Evolutionary conservation across 495 filamentous ascomycete species (phyloP).

Genomic region (Haplographium delicatum): DNA sequence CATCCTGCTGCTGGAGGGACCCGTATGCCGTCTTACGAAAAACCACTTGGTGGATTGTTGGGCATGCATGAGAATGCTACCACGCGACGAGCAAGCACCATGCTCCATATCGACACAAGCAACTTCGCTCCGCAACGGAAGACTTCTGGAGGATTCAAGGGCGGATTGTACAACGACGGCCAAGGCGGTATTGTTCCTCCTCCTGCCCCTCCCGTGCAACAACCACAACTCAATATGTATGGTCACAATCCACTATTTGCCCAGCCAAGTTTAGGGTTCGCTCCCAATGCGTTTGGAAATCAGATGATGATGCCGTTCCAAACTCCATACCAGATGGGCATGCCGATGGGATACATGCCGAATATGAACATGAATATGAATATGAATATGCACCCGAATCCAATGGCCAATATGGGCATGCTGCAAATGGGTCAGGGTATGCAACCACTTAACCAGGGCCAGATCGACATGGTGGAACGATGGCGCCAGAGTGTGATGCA

Average conservation of each 20-base stretch:
- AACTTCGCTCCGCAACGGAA: too few relatives aligned
- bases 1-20: conserved; percentile 37
- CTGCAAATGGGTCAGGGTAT: conserved; percentile 31
- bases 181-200: conserved; percentile 32
- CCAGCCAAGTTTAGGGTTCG: conserved; percentile 19
- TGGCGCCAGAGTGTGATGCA: conserved; percentile 82
- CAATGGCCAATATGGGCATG: conserved; percentile 22
- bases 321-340: conserved; percentile 18
- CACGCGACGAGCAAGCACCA: conserved; percentile 24
- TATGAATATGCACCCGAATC: conserved; percentile 11
- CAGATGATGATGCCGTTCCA: conserved; percentile 17
- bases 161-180: conserved; percentile 47
- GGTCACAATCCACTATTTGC: conserved; percentile 14
- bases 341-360: conserved; percentile 29
- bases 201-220: conserved; percentile 7
- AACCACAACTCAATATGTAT: background rate
- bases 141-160: conserved; percentile 50
- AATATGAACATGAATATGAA: conserved; percentile 22
- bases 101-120: conserved; percentile 25
- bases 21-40: conserved; percentile 7
- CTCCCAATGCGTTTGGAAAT: conserved; percentile 5
- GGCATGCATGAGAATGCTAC: conserved; percentile 28
- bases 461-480: conserved; percentile 77
- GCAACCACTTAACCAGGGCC: conserved; percentile 47
- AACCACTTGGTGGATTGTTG: conserved; percentile 31